Base-by-base conservation (phyloP, 1,284 basidiomycete genomes). In the Bondarzewia mesenterica region DNA sequence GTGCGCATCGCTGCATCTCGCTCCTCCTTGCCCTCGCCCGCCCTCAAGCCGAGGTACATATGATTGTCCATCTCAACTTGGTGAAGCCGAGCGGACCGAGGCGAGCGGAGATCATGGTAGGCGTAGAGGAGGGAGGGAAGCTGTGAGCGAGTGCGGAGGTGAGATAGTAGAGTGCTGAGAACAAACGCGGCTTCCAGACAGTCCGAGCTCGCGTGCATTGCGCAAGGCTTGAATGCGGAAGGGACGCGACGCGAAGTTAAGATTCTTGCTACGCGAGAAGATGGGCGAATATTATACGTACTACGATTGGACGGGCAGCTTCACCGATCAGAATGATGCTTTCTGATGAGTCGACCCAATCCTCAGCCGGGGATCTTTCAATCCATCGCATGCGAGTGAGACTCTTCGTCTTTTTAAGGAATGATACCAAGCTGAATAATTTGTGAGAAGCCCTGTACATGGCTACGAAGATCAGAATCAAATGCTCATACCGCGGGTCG, bases 101-200 rank as follows among this genome's bases (percentile, higher is more conserved):
- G 42, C 43, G 60, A 55, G n/a, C 60, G 55, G 5, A 62, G 49
- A 46, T 62, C 60, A 42, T 61, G 57, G 50, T 57, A 62, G 10
- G 59, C 59, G 35, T 53, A 51, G 1, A 62, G 52, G 5, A 62
- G 53, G 18, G 50, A 48, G 7, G 54, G 52, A 36, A 63, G 52
- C 29, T 61, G 55, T 8, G 52, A 50, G 23, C 22, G 37, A 18
- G 40, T 40, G 36, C 42, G 42, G 14, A 63, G 50, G 20, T 53
- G 56, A 6, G 60, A 58, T 42, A 63, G 58, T 15, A 63, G 54
- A 16, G 50, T 52, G 45, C 58, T 57, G 20, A 64, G 52, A 16
- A 61, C 60, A 12, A 52, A 57, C 14, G 61, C 63, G 41, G 62
- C 62, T 50, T 64, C 63, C 15, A 63, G 50, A 10, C 56, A 57